These are phyloP conservation scores for Zymoseptoria passerinii DNA, from an alignment of 2,329 filamentous ascomycete species.

Conservation along the genomic window DNA sequence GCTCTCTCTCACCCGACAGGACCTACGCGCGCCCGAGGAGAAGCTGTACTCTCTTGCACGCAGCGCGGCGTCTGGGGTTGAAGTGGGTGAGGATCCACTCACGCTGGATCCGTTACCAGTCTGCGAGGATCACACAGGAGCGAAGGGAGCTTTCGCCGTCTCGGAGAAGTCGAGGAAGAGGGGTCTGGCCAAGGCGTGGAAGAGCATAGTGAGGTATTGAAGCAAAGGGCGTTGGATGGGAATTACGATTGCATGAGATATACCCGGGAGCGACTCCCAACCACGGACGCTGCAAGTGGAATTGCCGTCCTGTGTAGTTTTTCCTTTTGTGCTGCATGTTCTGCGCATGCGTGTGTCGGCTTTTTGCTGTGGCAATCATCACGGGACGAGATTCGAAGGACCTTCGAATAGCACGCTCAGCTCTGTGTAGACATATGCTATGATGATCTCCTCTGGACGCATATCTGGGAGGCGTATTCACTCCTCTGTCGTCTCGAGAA, in stretches of 20 bases:
- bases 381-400: neutral
- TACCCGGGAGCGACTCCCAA: neutral
- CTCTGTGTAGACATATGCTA: neutral
- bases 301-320: neutral
- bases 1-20: constrained; percentile 87
- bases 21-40: constrained; percentile 68
- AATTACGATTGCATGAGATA: neutral
- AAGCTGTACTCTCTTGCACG: constrained; percentile 52
- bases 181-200: constrained; percentile 22
- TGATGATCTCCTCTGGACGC: neutral
- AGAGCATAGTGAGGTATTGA: constrained; percentile 17
- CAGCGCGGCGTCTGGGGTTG: constrained; percentile 15
- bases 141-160: constrained; percentile 39
- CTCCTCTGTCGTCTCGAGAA: neutral
- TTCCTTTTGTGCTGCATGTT: neutral
- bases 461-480: neutral
- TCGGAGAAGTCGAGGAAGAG: constrained; percentile 6
- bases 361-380: neutral
- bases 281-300: neutral
- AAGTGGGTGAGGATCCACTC: constrained; percentile 40
- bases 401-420: neutral
- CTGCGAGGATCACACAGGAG: constrained; percentile 29
- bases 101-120: constrained; percentile 46
- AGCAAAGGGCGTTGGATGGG: neutral
- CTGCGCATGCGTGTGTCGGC: neutral